Base-by-base conservation (phyloP, 108 stramenopile genomes). In the Stephanodiscus triporus region DNA sequence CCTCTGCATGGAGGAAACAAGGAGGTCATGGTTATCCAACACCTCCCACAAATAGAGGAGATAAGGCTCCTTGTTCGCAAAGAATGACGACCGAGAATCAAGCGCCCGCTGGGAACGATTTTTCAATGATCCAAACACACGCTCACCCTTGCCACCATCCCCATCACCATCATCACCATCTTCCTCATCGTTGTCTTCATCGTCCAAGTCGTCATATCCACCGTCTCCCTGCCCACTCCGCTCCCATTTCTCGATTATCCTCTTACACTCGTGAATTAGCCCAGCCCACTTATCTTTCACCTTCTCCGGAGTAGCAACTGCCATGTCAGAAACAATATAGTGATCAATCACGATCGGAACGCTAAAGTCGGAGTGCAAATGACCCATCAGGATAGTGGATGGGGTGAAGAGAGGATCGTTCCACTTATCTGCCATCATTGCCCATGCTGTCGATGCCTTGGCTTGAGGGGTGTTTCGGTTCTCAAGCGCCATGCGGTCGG, bases 211-310 rank as follows among this genome's bases (percentile, higher is more conserved):
- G 17, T 20, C 48, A 10, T 30, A 16, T 27, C 57, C 24, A 47
- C 51, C 50, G 19, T 19, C 29, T 58, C 43, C 43, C 63, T 68
- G 22, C 22, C 51, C 51, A 53, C 51, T 53, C 6, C 51, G 51
- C 51, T 53, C 51, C 51, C 51, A 53, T 6, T 53, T 53, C 8
- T 53, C 7, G 8, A 53, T 53, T 20, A 20, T 0, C 4, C 51
- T 3, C 51, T 53, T 53, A 6, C 2, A 8, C 8, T 6, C 51
- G n/a, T 19, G 19, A 7, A 19, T 2, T 6, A 49, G 3, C 19
- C 48, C 48, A 2, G 32, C 2, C 32, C 32, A 34, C 32, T 34
- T 34, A 5, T 34, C 32, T 34, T 34, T 34, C 32, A 34, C 19
- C 51, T 20, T 53, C 9, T 20, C 51, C 6, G 51, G 19, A 4